Base-by-base conservation (phyloP, 257 asterid genomes). In the Prunella vulgaris region DNA sequence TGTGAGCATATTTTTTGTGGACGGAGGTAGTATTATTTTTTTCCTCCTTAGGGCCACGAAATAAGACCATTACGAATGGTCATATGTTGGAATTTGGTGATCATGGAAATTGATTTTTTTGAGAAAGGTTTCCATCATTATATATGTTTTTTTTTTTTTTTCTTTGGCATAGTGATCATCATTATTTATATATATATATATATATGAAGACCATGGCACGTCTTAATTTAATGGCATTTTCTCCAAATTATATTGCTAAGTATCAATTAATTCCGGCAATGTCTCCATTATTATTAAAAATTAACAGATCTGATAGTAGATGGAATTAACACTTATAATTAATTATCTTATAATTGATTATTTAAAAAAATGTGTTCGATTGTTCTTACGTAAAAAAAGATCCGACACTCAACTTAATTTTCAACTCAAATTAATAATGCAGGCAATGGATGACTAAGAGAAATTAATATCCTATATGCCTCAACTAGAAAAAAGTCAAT, bases 71-170 rank as follows among this genome's bases (percentile, higher is more conserved):
- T 52, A 10, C 66, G 48, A 20, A 27, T 12, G 5, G 4, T 70
- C 27, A 12, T 35, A 52, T 12, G 17, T 66, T 66, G 32, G 32
- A 13, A 1, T 14, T 25, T 70, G 53, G 20, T 17, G 68, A 61
- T n/a, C n/a, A n/a, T 73, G 72, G 67, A 64, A 40, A 42, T n/a
- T 73, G 68, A 32, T 64, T 59, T 74, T 74, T 67, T 58, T 42
- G 63, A 35, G 32, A 73, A 33, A 49, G 25, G 14, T 68, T 60
- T 68, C 66, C 79, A 42, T 42, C 51, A 42, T 42, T 42, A 42
- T 17, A 42, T 8, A 35, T 1, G 12, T 35, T 6, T 8, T 35
- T 35, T 10, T 10, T 40, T 40, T 10, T 40, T 40, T 40, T 40
- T 10, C 2, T 32, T 32, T 32, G 5, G 37, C 0, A 5, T 32